phyloP scores from a whole-genome alignment of 1,139 yeast species.

The Zygoascus meyerae region DNA sequence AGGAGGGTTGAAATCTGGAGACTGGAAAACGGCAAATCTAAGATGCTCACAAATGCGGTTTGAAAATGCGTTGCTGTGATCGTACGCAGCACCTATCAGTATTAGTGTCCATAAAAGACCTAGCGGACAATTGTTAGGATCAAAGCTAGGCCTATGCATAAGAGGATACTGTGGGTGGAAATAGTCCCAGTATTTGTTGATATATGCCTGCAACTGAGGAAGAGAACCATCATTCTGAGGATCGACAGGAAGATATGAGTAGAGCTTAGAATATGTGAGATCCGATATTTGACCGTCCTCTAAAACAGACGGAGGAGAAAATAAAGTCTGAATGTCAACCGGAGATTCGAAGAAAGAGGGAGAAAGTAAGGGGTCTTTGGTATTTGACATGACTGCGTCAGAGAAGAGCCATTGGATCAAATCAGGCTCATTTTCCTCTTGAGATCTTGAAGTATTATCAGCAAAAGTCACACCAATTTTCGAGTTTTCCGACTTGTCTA shows the following conservation, averaged over 20 bases:
- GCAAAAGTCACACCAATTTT: too few relatives aligned
- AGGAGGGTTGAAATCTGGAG: constrained; percentile 50
- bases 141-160: constrained; percentile 59
- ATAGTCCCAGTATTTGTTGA: constrained; percentile 45
- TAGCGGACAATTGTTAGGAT: constrained; percentile 47
- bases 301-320: constrained; percentile 34
- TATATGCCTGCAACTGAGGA: constrained; percentile 21
- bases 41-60: constrained; percentile 53
- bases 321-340: constrained; percentile 35
- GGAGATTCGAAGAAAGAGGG: constrained; percentile 34
- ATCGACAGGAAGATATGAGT: constrained; percentile 34
- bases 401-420: constrained; percentile 36
- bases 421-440: constrained; percentile 23
- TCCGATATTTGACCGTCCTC: constrained; percentile 27
- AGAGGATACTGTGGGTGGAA: constrained; percentile 61
- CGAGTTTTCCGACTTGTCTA: too few relatives aligned
- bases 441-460: too few relatives aligned
- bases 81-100: constrained; percentile 47
- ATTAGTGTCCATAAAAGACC: constrained; percentile 52
- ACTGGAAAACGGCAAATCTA: constrained; percentile 54
- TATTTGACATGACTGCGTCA: constrained; percentile 28
- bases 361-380: constrained; percentile 28
- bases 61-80: constrained; percentile 36
- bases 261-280: constrained; percentile 30
- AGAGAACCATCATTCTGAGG: constrained; percentile 23